Evolutionary conservation across 345 rosid species (phyloP).

Genomic region (Pistacia vera): DNA sequence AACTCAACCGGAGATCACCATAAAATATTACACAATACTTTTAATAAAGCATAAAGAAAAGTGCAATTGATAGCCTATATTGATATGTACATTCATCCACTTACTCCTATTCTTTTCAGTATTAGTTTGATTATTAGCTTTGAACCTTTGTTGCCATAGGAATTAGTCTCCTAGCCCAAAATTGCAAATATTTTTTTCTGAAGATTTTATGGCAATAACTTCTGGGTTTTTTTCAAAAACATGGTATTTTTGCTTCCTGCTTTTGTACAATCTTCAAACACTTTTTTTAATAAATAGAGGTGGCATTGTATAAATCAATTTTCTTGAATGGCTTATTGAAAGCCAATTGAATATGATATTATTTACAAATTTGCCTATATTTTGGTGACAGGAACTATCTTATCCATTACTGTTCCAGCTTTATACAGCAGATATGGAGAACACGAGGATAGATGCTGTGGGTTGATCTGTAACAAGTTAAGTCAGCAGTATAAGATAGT

Average conservation of each 20-base stretch:
- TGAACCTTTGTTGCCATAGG: neutral
- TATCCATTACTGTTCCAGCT: constrained; percentile 82
- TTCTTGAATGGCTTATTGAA: neutral
- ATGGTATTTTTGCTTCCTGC: neutral
- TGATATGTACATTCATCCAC: too few relatives aligned
- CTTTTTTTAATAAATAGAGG: neutral
- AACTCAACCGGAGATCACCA: too few relatives aligned
- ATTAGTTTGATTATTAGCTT: too few relatives aligned
- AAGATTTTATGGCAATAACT: constrained; percentile 3
- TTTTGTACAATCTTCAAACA: neutral
- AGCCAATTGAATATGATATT: neutral
- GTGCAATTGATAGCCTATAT: too few relatives aligned
- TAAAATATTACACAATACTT: too few relatives aligned
- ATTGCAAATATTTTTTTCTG: neutral
- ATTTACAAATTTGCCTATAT: constrained; percentile 17
- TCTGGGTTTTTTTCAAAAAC: neutral
- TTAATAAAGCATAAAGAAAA: too few relatives aligned
- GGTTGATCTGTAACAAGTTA: constrained; percentile 61
- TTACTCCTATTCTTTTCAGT: too few relatives aligned
- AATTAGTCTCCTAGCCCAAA: neutral
- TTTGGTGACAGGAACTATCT: constrained; percentile 62
- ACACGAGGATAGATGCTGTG: constrained; percentile 68
- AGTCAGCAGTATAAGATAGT: constrained; percentile 78
- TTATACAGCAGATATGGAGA: constrained; percentile 71
- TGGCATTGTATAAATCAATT: constrained; percentile 7